phyloP scores from a whole-genome alignment of 805 yeast species.

The Spencermartinsiella europaea region DNA sequence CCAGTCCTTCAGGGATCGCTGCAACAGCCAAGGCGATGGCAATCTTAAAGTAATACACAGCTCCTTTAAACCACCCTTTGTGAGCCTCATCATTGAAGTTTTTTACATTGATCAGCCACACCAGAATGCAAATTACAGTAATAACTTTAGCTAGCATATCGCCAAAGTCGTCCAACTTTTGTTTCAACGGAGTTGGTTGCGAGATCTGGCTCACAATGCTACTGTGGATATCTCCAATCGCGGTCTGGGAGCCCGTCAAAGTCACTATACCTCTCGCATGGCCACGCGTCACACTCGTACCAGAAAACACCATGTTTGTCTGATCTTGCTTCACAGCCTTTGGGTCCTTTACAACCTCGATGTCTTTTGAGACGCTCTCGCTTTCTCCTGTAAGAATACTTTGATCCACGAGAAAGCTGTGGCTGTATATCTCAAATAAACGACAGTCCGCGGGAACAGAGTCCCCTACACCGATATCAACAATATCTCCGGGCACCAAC shows the following conservation, averaged over 20 bases:
- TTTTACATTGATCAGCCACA: constrained; percentile 74
- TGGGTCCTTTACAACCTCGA: constrained; percentile 79
- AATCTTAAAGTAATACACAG: constrained; percentile 90
- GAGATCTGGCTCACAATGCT: constrained; percentile 77
- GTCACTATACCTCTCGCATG: constrained; percentile 88
- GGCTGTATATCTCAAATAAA: constrained; percentile 55
- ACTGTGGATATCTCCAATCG: constrained; percentile 86
- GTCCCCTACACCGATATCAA: constrained; percentile 61
- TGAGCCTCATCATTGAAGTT: constrained; percentile 40
- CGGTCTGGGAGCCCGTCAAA: constrained; percentile 81
- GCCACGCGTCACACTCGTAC: constrained; percentile 92
- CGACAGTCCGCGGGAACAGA: constrained; percentile 73
- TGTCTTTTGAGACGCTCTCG: constrained; percentile 75
- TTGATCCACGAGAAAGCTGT: constrained; percentile 79
- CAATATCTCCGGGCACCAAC: constrained; percentile 78
- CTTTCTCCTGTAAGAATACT: constrained; percentile 93
- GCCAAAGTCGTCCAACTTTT: constrained; percentile 90
- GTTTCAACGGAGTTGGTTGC: constrained; percentile 97
- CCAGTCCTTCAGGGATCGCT: constrained; percentile 97
- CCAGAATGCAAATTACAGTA: constrained; percentile 79
- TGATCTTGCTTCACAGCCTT: constrained; percentile 58
- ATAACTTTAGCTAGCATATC: constrained; percentile 78
- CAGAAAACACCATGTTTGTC: constrained; percentile 82
- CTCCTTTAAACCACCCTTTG: constrained; percentile 69
- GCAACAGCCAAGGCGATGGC: constrained; percentile 97